Base-by-base conservation (phyloP, 306 rosid species). In the Hippophae rhamnoides region DNA sequence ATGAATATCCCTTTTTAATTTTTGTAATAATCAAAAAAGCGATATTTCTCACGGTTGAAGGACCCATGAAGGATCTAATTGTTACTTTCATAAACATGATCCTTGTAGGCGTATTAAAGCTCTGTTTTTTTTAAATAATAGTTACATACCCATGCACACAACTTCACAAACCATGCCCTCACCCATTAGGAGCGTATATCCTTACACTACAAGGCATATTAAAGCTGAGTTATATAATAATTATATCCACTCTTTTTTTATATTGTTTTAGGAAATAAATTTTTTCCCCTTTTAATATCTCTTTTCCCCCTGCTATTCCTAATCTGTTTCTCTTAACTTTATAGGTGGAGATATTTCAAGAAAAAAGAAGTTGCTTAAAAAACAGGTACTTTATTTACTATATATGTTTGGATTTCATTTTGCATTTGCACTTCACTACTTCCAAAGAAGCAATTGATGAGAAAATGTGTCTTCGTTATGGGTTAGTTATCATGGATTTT, bases 341-440 rank as follows among this genome's bases (percentile, higher is more conserved):
- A 42, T 63, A 87, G 95, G 93, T 31, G 97, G 97, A 56, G 97
- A 90, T 67, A 84, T 84, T 61, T 12, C 94, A 7, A 77, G 97
- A 60, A 90, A 87, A 70, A 87, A 90, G 87, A 90, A 90, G 67
- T 58, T 90, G 83, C 97, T 90, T 42, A 84, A 63, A 74, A 90
- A 90, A 74, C 97, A 90, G 90, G 95, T 86, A 70, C 6, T 31
- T 27, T 9, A 23, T 53, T 57, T 31, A 38, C 10, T 18, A 43
- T 13, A 38, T 9, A 10, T 41, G 1, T 6, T 12, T 65, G 41
- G 7, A 43, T 38, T 43, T 52, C 23, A 56, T 47, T 45, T 7
- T 7, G 13, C 11, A 18, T 9, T 60, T 25, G n/a, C 46, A 43
- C 47, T 45, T 13, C 8, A 13, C 9, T 26, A 43, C 51, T 10